Conservation (phyloP, 2,329 filamentous ascomycete species). For the Chalaropsis thielavioides region DNA sequence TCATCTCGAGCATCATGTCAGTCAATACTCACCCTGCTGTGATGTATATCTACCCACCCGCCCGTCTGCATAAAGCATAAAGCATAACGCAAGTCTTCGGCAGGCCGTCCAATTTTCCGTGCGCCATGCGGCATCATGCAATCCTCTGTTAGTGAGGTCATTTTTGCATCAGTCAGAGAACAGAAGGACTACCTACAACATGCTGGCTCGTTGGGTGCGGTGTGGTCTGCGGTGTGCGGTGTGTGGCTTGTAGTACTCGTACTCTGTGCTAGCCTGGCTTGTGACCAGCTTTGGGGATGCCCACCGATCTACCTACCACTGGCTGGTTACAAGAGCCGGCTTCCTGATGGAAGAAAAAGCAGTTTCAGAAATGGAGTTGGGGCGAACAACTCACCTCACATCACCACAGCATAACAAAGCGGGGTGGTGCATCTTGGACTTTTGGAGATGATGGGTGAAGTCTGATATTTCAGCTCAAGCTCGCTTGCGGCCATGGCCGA, state of each 20-base stretch:
- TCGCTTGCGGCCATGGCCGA: neutral
- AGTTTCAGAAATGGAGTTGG: neutral
- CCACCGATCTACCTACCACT: neutral
- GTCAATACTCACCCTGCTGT: neutral
- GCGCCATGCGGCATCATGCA: neutral
- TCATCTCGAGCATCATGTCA: neutral
- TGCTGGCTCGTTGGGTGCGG: neutral
- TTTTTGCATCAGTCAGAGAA: neutral
- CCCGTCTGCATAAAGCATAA: neutral
- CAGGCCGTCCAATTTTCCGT: neutral
- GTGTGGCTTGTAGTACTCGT: too few species aligned
- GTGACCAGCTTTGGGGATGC: neutral
- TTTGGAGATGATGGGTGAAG: neutral
- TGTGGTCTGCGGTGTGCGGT: too few species aligned
- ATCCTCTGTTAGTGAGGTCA: neutral
- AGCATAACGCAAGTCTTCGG: neutral
- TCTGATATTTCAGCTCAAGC: neutral
- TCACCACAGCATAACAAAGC: neutral
- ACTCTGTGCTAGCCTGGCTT: neutral
- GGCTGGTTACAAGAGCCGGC: neutral
- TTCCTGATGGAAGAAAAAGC: neutral
- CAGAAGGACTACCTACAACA: neutral
- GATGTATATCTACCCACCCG: neutral
- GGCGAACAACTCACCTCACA: neutral
- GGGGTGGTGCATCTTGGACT: neutral